Conservation (phyloP, 306 rosid genomes). For the Spatholobus suberectus region DNA sequence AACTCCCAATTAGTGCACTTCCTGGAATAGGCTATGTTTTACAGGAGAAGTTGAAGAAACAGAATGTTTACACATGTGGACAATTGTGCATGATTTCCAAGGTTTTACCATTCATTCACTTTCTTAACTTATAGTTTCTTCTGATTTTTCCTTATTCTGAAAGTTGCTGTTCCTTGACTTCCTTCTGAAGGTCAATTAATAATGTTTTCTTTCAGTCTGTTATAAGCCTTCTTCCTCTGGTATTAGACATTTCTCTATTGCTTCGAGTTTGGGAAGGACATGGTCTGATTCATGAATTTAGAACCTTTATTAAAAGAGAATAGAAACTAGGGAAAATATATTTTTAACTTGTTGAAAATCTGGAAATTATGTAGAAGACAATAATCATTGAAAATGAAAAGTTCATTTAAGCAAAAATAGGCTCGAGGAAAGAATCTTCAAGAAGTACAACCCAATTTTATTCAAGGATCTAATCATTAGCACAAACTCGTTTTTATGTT, state of each 20-base stretch:
- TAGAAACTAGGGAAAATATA: neutral
- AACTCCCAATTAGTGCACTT: slow-evolving; percentile 80
- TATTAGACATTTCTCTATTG: slow-evolving; percentile 22
- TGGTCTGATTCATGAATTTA: slow-evolving; percentile 6
- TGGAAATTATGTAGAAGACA: slow-evolving; percentile 13
- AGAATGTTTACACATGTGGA: slow-evolving; percentile 72
- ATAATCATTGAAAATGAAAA: neutral
- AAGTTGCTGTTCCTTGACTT: slow-evolving; percentile 14
- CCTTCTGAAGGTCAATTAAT: slow-evolving; percentile 15
- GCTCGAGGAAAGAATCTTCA: slow-evolving; percentile 19
- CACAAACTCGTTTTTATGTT: slow-evolving; percentile 27
- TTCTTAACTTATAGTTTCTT: slow-evolving; percentile 27
- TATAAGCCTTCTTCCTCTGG: neutral
- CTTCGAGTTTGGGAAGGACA: slow-evolving; percentile 9
- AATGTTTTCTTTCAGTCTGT: slow-evolving; percentile 33
- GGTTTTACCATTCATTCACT: slow-evolving; percentile 50
- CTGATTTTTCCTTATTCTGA: slow-evolving; percentile 24
- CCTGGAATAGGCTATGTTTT: slow-evolving; percentile 89
- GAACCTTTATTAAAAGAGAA: neutral
- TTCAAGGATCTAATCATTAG: slow-evolving; percentile 22
- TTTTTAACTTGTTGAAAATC: neutral
- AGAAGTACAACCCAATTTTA: slow-evolving; percentile 16
- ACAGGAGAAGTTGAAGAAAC: slow-evolving; percentile 81
- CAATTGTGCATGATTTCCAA: slow-evolving; percentile 73
- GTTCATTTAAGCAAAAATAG: slow-evolving; percentile 1